Evolutionary conservation across 345 rosid genomes (phyloP).

Genomic region (Microcos paniculata): DNA sequence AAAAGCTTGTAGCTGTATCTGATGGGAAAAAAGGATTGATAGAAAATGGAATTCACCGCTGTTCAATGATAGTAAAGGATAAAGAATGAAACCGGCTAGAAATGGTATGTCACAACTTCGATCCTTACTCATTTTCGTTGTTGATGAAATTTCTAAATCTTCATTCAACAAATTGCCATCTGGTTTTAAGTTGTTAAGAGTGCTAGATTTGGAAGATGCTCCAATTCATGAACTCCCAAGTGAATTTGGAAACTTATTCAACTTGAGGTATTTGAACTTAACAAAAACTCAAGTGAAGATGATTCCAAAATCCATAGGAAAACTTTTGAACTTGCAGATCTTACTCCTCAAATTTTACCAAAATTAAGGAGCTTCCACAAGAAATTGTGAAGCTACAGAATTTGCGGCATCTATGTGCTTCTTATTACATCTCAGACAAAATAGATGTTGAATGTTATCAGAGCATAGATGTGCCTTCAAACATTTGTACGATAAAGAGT

Average conservation of each 20-base stretch:
- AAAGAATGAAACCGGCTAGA: neutral
- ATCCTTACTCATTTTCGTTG: constrained; percentile 30
- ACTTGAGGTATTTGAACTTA: constrained; percentile 39
- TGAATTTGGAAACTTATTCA: constrained; percentile 27
- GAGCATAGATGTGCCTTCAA: constrained; percentile 20
- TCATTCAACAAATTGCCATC: constrained; percentile 8
- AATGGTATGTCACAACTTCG: constrained; percentile 19
- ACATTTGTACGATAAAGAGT: constrained; percentile 25
- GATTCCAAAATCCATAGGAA: constrained; percentile 33
- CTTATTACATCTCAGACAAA: neutral
- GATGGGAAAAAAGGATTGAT: constrained; percentile 1
- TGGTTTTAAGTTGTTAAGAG: constrained; percentile 28
- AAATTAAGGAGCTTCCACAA: constrained; percentile 23
- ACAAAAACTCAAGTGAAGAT: constrained; percentile 30
- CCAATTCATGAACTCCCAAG: constrained; percentile 31
- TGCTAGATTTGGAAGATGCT: constrained; percentile 33
- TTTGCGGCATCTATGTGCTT: constrained; percentile 26
- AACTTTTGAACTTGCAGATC: constrained; percentile 29
- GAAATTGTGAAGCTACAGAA: constrained; percentile 29
- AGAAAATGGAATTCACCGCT: constrained; percentile 18
- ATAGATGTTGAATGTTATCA: too few relatives aligned
- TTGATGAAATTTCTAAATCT: neutral
- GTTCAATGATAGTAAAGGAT: constrained; percentile 25
- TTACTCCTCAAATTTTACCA: constrained; percentile 23
- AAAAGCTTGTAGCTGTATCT: constrained; percentile 27